Percentiles rank a stretch among this genome's conserved stretches.
Conservation (phyloP, 2,329 filamentous ascomycete genomes). For the Paraphaeosphaeria minitans region DNA sequence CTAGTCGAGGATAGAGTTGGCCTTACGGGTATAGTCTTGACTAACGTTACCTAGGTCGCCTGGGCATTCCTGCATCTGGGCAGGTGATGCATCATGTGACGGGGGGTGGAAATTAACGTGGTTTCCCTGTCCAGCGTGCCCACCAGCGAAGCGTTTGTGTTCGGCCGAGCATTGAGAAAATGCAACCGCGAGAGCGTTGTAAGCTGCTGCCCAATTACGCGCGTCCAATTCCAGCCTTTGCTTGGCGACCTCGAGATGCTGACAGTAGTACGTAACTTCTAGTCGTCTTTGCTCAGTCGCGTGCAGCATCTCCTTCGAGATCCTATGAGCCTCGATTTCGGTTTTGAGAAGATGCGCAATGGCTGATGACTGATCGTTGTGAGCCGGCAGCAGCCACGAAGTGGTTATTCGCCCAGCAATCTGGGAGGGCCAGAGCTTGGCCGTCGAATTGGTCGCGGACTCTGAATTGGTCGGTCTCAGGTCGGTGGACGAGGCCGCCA, state of each 20-base stretch:
- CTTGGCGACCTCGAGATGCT: constrained; percentile 9
- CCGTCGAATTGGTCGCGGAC: too few species aligned
- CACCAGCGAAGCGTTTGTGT: neutral
- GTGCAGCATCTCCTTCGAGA: constrained; percentile 20
- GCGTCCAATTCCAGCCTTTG: constrained; percentile 9
- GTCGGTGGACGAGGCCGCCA: too few species aligned
- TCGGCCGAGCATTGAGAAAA: constrained; percentile 1
- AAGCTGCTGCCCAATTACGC: neutral
- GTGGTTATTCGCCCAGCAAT: constrained; percentile 6
- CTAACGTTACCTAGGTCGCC: too few species aligned
- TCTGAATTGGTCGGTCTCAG: too few species aligned
- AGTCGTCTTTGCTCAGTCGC: constrained; percentile 18
- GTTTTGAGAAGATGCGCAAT: constrained; percentile 17
- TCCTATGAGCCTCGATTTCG: constrained; percentile 22
- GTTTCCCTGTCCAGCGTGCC: neutral
- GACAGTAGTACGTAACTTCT: constrained; percentile 12
- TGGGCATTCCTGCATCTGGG: too few species aligned
- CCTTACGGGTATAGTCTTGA: too few species aligned
- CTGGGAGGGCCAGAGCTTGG: constrained; percentile 12
- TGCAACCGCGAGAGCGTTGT: neutral
- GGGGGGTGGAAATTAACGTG: too few species aligned
- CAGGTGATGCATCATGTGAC: too few species aligned
- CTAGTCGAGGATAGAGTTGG: too few species aligned
- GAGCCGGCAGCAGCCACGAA: constrained; percentile 18
- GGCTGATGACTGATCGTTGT: constrained; percentile 18